phyloP scores from a whole-genome alignment of 805 yeast species.

The Metschnikowia continentalis region DNA sequence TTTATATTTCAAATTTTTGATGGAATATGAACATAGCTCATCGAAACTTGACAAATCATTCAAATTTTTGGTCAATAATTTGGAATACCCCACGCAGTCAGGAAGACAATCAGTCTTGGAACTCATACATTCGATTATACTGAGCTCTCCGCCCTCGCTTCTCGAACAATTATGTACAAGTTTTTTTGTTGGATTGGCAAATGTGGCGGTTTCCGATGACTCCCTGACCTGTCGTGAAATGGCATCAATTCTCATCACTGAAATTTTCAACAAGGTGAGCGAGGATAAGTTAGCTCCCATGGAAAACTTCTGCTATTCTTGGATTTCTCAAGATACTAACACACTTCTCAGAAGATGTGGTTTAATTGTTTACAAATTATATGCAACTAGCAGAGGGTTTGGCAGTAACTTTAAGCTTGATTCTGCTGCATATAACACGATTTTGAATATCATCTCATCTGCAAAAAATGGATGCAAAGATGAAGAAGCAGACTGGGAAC shows the following conservation, averaged over 20 bases:
- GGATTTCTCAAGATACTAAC: slow-evolving; percentile 60
- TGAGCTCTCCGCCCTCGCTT: slow-evolving; percentile 58
- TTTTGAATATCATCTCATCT: slow-evolving; percentile 23
- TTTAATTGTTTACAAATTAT: slow-evolving; percentile 65
- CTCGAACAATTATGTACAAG: slow-evolving; percentile 62
- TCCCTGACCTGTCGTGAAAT: slow-evolving; percentile 76
- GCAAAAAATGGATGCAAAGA: slow-evolving; percentile 35
- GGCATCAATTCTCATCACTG: slow-evolving; percentile 60
- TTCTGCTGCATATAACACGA: slow-evolving; percentile 25
- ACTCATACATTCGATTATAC: slow-evolving; percentile 63
- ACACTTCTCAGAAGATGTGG: slow-evolving; percentile 64
- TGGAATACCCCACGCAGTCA: slow-evolving; percentile 76
- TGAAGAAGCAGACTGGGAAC: slow-evolving; percentile 64
- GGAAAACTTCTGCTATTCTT: slow-evolving; percentile 46
- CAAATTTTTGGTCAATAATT: slow-evolving; percentile 71
- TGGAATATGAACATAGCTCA: slow-evolving; percentile 92
- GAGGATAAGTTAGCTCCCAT: slow-evolving; percentile 25
- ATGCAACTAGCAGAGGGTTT: slow-evolving; percentile 44
- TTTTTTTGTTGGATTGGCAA: slow-evolving; percentile 78
- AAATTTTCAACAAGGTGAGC: slow-evolving; percentile 49
- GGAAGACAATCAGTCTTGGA: slow-evolving; percentile 94
- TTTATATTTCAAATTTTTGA: slow-evolving; percentile 76
- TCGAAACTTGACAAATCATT: slow-evolving; percentile 81
- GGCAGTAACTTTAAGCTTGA: slow-evolving; percentile 40
- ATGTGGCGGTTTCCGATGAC: slow-evolving; percentile 74